phyloP scores from a whole-genome alignment of 139 green algal species.

The Zygnema circumcarinatum region DNA sequence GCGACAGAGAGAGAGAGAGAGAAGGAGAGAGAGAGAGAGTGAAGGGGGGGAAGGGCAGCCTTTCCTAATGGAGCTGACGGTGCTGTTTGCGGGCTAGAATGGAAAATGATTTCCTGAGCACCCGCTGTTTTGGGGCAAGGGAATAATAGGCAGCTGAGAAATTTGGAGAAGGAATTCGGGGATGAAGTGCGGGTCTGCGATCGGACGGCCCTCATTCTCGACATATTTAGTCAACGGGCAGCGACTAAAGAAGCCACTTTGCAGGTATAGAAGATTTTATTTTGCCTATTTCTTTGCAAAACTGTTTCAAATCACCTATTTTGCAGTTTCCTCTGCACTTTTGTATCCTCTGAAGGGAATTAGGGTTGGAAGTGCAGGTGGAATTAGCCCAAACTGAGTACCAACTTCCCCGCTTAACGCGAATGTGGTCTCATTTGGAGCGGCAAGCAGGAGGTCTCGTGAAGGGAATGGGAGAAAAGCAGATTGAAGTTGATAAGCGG shows the following conservation, averaged over 20 bases:
- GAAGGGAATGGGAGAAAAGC: conserved; percentile 96
- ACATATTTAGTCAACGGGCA: conserved; percentile 96
- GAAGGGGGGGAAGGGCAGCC: no score
- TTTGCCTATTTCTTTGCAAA: conserved; percentile 21
- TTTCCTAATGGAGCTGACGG: no score
- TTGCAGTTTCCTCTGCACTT: no score
- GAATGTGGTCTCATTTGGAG: conserved; percentile 98
- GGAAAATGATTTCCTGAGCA: no score
- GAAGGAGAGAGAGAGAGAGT: no score
- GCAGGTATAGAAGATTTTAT: conserved; percentile 69
- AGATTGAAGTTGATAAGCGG: conserved; percentile 97
- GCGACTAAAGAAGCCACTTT: conserved; percentile 91
- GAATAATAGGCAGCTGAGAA: conserved; percentile 72
- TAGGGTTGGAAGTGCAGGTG: no score
- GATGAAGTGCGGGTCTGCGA: conserved; percentile 83
- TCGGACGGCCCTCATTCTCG: conserved; percentile 94
- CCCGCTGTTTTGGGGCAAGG: not conserved
- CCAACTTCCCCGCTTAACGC: conserved; percentile 92
- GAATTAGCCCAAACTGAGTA: conserved; percentile 92
- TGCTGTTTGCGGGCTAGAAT: no score
- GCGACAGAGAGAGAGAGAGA: no score
- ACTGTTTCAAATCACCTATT: no score
- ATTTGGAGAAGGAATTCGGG: conserved; percentile 78
- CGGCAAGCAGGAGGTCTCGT: conserved; percentile 81
- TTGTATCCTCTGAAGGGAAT: no score